Evolutionary conservation across 208 protist species (phyloP), one percentile per base, ranked within the genome.

Genomic region (Polymyxa betae): DNA sequence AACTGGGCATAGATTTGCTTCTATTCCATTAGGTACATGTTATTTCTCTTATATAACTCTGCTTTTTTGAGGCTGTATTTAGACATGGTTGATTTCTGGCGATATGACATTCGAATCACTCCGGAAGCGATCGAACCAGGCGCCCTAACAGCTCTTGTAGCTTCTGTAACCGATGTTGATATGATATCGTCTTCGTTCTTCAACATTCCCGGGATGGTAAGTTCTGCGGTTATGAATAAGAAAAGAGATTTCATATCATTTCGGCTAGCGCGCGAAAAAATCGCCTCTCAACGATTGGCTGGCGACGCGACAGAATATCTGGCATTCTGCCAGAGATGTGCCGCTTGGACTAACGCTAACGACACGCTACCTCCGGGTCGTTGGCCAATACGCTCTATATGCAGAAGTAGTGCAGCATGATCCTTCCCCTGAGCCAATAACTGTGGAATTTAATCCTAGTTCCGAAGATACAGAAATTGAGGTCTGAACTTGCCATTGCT

Each of bases 1-100:
- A n/a, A n/a, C n/a, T n/a, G n/a, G n/a, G n/a, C n/a, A n/a, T n/a
- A n/a, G n/a, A 29, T 60, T 60, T 24, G 24, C 49, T 60, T 60
- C 49, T 24, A 29, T 60, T 5, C 24, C 24, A 24, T 60, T 60
- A 60, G 5, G 12, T 60, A 29, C 49, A 60, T 5, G 5, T 60
- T 60, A 29, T 60, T 60, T 60, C 24, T 5, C 49, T 60, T 60
- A 29, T 29, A 60, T 29, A 60, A 60, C 49, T 5, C 24, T 60
- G 49, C 72, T n/a, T 5, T 82, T 82, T 82, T 43, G 40, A 5
- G 5, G 40, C 72, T 82, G 5, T n/a, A n/a, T 60, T 24, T 35
- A 82, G 72, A 82, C 40, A 82, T 82, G 72, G 35, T 82, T 43
- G 72, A 82, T 43, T 82, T 82, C 40, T 82, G 72, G 72, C 72